Conservation (phyloP, 1,284 basidiomycete species). For the Schizophyllum amplum region DNA sequence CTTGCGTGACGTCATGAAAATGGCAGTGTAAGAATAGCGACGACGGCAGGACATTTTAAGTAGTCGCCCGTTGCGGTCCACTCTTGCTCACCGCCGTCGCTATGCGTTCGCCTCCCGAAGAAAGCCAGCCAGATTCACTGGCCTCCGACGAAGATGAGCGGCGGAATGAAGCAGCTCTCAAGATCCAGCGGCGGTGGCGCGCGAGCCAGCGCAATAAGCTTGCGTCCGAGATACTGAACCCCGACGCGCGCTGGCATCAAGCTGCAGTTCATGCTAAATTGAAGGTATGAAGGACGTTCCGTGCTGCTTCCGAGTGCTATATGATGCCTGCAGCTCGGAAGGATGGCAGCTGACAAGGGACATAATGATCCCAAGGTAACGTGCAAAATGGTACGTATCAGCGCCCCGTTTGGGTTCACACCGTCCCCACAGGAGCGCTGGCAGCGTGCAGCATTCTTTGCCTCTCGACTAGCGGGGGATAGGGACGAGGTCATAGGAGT, state of each 20-base stretch:
- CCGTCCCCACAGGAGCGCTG: conserved; percentile 32
- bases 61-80: too few species aligned
- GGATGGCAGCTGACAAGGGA: conserved; percentile 32
- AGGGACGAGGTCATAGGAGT: conserved; percentile 28
- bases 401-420: not conserved
- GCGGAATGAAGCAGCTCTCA: conserved; percentile 19
- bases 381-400: too few species aligned
- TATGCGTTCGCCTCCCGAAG: too few species aligned
- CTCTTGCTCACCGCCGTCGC: too few species aligned
- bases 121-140: too few species aligned
- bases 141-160: conserved; percentile 1
- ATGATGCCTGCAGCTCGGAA: conserved; percentile 25
- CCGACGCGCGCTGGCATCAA: conserved; percentile 38
- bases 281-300: conserved; percentile 22
- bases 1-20: too few species aligned
- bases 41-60: too few species aligned
- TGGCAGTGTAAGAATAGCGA: too few species aligned
- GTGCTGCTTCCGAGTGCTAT: not conserved
- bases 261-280: conserved; percentile 30
- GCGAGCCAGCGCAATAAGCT: conserved; percentile 15
- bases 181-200: conserved; percentile 26
- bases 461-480: conserved; percentile 34
- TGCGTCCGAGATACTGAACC: conserved; percentile 21
- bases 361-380: conserved; percentile 21
- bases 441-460: conserved; percentile 37